A percentile compares a stretch with the other conserved stretches of the same genome.
These are phyloP conservation scores for Cronartium ribicola DNA, from an alignment of 1,284 basidiomycete species.

Conservation along the genomic window DNA sequence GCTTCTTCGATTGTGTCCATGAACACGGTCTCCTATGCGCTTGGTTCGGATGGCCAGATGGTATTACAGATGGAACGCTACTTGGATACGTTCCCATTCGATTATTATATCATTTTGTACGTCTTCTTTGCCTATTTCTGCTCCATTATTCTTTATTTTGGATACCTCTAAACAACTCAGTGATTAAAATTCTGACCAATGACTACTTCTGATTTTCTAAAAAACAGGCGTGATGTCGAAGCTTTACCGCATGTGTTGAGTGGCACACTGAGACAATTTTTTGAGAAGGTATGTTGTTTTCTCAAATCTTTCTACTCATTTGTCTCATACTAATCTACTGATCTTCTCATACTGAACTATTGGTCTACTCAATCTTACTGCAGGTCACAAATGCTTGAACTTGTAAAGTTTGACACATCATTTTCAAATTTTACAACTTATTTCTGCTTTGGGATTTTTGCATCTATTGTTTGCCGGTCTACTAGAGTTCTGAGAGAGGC, in stretches of 20 bases:
- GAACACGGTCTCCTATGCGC: conserved; percentile 83
- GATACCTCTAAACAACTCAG: neutral
- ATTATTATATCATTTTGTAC: conserved; percentile 89
- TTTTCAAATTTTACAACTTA: too few species aligned
- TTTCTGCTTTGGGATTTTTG: too few species aligned
- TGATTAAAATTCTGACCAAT: conserved; percentile 5
- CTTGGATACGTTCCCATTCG: conserved; percentile 94
- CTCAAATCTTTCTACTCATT: neutral
- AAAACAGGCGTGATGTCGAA: conserved; percentile 63
- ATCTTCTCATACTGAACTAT: neutral
- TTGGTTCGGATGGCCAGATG: conserved; percentile 70
- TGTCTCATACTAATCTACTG: neutral
- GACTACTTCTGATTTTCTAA: conserved; percentile 5
- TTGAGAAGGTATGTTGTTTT: conserved; percentile 48
- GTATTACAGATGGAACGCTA: conserved; percentile 86
- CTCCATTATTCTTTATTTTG: neutral
- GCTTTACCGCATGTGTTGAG: conserved; percentile 85
- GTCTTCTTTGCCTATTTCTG: neutral
- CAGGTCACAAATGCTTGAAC: neutral
- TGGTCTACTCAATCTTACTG: neutral
- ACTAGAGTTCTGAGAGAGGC: too few species aligned
- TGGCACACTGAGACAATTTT: conserved; percentile 82
- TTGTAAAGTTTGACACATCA: too few species aligned
- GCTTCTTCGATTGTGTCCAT: conserved; percentile 69
- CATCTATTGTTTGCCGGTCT: too few species aligned